These are phyloP conservation scores for Rubia occidens DNA, from an alignment of 305 asterid species.

Conservation along the genomic window DNA sequence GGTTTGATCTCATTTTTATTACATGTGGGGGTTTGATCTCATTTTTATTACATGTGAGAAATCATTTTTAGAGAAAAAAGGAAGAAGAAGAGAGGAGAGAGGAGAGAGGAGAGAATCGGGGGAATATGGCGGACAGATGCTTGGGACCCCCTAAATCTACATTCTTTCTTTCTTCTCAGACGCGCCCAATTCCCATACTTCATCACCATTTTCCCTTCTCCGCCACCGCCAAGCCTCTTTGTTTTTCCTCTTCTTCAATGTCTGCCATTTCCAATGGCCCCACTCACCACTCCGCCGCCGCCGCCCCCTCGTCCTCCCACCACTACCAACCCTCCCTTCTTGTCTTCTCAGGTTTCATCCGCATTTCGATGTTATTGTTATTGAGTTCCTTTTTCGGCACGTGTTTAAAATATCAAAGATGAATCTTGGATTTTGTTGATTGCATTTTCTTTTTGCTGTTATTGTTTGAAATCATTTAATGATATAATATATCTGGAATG, in stretches of 20 bases:
- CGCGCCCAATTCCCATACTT: constrained; percentile 18
- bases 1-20: too few species aligned
- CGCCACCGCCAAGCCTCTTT: constrained; percentile 14
- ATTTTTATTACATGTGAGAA: neutral
- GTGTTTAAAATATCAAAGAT: neutral
- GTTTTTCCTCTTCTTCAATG: constrained; percentile 15
- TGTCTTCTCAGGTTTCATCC: constrained; percentile 59
- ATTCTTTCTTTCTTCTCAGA: neutral
- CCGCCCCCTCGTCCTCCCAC: constrained; percentile 20
- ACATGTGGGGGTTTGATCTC: neutral
- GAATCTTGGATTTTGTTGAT: neutral
- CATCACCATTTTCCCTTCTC: constrained; percentile 18
- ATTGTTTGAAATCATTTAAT: neutral
- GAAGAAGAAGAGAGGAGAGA: neutral
- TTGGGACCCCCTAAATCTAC: constrained; percentile 43
- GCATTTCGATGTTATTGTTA: neutral
- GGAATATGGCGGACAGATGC: constrained; percentile 60
- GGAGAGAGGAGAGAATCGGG: constrained; percentile 12
- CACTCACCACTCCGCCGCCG: constrained; percentile 12
- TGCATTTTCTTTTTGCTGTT: neutral
- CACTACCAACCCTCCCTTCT: constrained; percentile 53
- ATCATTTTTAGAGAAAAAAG: neutral
- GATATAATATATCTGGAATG: neutral
- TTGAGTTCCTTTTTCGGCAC: neutral
- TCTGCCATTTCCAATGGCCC: constrained; percentile 12